A percentile compares a stretch with the other conserved stretches of the same genome.
phyloP scores from a whole-genome alignment of 2,329 filamentous ascomycete genomes.

The Chaetomiaceae sp. region DNA sequence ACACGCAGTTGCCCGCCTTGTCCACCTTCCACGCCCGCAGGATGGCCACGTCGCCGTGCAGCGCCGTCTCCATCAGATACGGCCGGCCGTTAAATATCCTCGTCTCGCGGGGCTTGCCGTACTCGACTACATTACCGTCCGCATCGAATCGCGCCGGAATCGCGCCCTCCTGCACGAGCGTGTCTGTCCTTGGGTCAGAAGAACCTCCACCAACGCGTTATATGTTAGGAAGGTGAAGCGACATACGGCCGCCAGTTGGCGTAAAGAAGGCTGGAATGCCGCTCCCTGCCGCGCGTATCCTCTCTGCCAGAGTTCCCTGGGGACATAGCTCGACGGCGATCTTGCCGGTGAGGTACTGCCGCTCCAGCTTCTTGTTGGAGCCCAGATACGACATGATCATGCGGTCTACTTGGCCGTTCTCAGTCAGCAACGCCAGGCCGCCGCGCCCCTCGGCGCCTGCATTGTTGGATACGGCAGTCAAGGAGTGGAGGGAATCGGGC shows the following conservation, averaged over 20 bases:
- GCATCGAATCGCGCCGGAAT: conserved; percentile 60
- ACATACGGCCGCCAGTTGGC: conserved; percentile 63
- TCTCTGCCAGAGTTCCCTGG: conserved; percentile 69
- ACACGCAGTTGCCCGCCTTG: conserved; percentile 72
- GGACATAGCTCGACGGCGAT: conserved; percentile 73
- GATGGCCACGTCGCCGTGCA: conserved; percentile 73
- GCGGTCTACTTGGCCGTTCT: conserved; percentile 65
- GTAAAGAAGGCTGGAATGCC: conserved; percentile 81
- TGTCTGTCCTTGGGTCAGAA: conserved; percentile 42
- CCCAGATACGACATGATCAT: conserved; percentile 74
- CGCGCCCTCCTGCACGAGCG: conserved; percentile 62
- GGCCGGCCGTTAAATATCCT: conserved; percentile 67
- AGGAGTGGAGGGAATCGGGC: conserved; percentile 56
- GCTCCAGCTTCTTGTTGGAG: conserved; percentile 71
- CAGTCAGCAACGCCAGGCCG: conserved; percentile 64
- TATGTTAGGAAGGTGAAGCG: not conserved
- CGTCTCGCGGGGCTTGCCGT: conserved; percentile 63
- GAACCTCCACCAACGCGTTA: too few relatives aligned
- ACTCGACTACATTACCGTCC: conserved; percentile 58
- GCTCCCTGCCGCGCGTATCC: conserved; percentile 66
- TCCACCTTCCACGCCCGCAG: conserved; percentile 73
- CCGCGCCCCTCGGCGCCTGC: conserved; percentile 65
- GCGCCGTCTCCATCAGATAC: conserved; percentile 73
- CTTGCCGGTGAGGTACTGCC: conserved; percentile 69
- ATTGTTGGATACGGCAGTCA: conserved; percentile 79